Percentiles rank a stretch among this genome's conserved stretches.
Evolutionary conservation across 345 rosid genomes (phyloP).

Genomic region (Lepidium africanum): DNA sequence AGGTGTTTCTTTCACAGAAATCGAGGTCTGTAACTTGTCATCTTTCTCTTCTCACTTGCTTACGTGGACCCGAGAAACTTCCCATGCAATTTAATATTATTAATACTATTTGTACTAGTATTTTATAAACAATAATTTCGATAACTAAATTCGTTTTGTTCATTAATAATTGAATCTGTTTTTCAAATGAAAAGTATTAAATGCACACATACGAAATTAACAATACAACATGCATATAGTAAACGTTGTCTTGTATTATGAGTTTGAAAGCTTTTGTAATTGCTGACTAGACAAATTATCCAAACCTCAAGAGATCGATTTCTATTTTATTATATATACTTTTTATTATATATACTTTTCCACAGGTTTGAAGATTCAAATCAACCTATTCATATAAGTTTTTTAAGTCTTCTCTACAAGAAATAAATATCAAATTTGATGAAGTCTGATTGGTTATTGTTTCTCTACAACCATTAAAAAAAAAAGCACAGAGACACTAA

Average conservation of each 20-base stretch:
- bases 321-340: not conserved
- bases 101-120: no score
- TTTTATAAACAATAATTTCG: not conserved
- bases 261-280: not conserved
- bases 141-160: not conserved
- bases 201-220: not conserved
- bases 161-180: not conserved
- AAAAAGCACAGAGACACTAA: no score
- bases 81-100: constrained; percentile 4
- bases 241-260: not conserved
- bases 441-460: no score
- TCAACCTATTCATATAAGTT: not conserved
- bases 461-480: no score
- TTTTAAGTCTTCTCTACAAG: no score
- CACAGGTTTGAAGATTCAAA: not conserved
- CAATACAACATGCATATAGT: not conserved
- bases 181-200: not conserved
- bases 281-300: not conserved
- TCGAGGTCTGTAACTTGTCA: constrained; percentile 27
- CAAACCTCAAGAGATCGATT: not conserved
- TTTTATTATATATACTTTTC: not conserved
- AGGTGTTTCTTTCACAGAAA: constrained; percentile 20
- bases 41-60: constrained; percentile 23
- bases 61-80: constrained; percentile 20
- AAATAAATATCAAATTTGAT: no score